A percentile compares a stretch with the other conserved stretches of the same genome.
Conservation (phyloP, 148 eudicot species). For the Linanthus parryae region DNA sequence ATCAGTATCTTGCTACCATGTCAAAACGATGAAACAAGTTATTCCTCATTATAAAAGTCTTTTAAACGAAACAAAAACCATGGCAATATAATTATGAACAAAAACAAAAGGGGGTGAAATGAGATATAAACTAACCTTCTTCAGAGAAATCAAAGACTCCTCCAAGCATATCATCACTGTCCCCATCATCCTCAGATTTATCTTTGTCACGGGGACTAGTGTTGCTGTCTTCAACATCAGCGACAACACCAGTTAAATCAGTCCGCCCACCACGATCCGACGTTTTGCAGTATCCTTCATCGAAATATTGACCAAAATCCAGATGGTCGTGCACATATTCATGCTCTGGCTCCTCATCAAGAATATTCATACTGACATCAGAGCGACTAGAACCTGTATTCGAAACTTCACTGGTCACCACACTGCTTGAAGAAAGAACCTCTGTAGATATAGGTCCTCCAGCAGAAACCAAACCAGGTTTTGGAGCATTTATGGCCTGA, state of each 20-base stretch:
- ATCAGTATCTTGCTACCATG: too few species aligned
- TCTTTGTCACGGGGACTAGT: conserved; percentile 49
- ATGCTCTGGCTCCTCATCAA: conserved; percentile 56
- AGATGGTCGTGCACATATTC: conserved; percentile 43
- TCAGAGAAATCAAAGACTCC: conserved; percentile 86
- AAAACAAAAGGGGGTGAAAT: background rate
- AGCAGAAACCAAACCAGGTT: conserved; percentile 21
- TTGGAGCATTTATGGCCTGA: conserved; percentile 46
- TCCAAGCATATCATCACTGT: conserved; percentile 76
- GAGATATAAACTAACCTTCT: conserved; percentile 49
- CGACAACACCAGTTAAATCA: conserved; percentile 47
- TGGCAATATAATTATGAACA: background rate
- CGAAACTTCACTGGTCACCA: conserved; percentile 56
- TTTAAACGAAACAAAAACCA: background rate
- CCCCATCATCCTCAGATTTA: conserved; percentile 77
- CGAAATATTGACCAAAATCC: conserved; percentile 64
- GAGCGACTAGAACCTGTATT: conserved; percentile 67
- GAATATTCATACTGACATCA: conserved; percentile 66
- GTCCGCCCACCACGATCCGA: conserved; percentile 38
- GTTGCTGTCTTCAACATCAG: conserved; percentile 63
- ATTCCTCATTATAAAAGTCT: too few species aligned
- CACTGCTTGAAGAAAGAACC: conserved; percentile 52
- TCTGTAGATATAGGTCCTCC: conserved; percentile 34
- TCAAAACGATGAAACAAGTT: too few species aligned
- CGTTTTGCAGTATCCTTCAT: conserved; percentile 85